Base-by-base conservation (phyloP, 1,139 yeast species). In the Blastobotrys ciferrii region DNA sequence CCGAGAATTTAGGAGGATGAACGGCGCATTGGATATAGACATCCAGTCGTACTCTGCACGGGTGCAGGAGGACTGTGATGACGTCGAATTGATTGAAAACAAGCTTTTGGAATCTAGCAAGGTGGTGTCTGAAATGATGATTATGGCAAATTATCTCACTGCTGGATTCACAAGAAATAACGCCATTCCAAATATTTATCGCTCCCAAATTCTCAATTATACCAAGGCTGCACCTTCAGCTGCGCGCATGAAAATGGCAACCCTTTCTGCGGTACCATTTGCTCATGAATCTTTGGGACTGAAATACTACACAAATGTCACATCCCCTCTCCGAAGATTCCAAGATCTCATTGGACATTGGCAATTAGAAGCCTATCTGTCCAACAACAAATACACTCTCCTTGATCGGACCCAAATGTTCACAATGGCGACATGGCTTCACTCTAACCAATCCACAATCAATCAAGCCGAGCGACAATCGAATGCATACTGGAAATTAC, bases 321-420 rank as follows among this genome's bases (percentile, higher is more conserved):
- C 98, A 0, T 89, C 97, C 0, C 98, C 98, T 1, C 73, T 92
- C 54, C 73, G 98, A 66, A 72, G 98, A 56, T 85, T 79, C 58
- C 82, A 84, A n/a, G 98, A 92, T 65, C 69, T 89, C 59, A 64
- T 89, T 4, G 82, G 84, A 57, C 97, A 89, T 60, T 79, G 92
- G 78, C 87, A 82, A 57, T 48, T 82, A 2, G 83, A 80, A 50
- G 65, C 76, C 2, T 64, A 59, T 52, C 50, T 78, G 31, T 39
- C 43, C 11, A 38, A 43, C 15, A 14, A 23, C 13, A 31, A 25
- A 14, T 28, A 17, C 4, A 42, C 46, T 2, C 19, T 44, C n/a
- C 36, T 37, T 13, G 33, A 14, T 4, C 25, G 38, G 9, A 33
- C 30, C 20, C 55, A 63, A 20, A 46, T 66, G 18, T 54, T 54